Conservation (phyloP, 768 basidiomycete genomes). For the Hygrocybe punicea region DNA sequence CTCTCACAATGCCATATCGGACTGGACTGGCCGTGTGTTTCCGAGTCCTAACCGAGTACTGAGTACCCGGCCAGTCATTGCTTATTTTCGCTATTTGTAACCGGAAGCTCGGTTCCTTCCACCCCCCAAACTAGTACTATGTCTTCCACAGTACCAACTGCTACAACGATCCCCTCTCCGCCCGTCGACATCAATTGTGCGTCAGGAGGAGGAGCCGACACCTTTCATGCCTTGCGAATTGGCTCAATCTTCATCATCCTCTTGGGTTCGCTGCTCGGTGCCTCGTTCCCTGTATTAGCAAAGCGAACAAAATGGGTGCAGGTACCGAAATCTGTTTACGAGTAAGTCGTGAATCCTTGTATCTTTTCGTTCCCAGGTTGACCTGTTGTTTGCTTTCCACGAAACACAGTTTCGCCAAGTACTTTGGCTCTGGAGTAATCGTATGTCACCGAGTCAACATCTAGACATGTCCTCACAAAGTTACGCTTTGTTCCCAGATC, state of each 20-base stretch:
- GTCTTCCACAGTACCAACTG: neutral
- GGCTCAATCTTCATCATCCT: conserved; percentile 76
- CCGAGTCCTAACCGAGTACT: no score
- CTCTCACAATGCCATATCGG: no score
- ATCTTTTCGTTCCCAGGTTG: neutral
- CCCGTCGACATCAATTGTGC: conserved; percentile 44
- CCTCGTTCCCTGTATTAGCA: conserved; percentile 70
- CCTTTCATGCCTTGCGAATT: conserved; percentile 54
- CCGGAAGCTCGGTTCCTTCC: neutral
- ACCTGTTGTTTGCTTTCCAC: no score
- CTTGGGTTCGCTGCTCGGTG: conserved; percentile 53
- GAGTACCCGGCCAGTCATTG: conserved; percentile 18
- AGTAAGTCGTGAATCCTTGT: conserved; percentile 45
- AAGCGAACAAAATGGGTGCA: conserved; percentile 47
- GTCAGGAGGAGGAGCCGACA: conserved; percentile 48
- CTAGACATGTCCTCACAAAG: neutral
- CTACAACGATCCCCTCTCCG: neutral
- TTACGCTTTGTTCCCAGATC: conserved; percentile 46
- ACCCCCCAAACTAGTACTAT: no score
- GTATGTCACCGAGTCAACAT: conserved; percentile 39
- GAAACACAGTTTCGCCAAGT: conserved; percentile 73
- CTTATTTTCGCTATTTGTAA: no score
- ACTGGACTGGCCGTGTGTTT: no score
- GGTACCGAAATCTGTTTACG: conserved; percentile 61
- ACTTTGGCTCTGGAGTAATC: conserved; percentile 88